These are phyloP conservation scores for Ascochyta rabiei DNA, from an alignment of 2,329 filamentous ascomycete species.

Conservation along the genomic window DNA sequence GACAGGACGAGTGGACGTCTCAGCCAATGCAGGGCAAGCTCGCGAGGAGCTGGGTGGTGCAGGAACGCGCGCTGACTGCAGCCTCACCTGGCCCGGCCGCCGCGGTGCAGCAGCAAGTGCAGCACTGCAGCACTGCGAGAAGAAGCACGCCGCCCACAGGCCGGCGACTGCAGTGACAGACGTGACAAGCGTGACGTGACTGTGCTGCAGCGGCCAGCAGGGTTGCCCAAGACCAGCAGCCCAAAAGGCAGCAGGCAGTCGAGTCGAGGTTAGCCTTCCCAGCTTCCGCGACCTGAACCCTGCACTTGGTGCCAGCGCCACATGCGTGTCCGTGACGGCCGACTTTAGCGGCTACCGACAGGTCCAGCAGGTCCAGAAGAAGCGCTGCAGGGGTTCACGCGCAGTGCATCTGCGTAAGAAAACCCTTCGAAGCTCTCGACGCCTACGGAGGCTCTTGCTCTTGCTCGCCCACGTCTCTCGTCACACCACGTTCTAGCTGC, in stretches of 20 bases:
- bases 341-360: constrained; percentile 26
- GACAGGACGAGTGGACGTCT: constrained; percentile 18
- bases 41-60: constrained; percentile 3
- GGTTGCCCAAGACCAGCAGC: neutral
- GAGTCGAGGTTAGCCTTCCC: constrained; percentile 13
- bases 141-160: constrained; percentile 3
- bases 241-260: neutral
- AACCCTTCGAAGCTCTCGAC: constrained; percentile 33
- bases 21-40: constrained; percentile 17
- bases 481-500: constrained; percentile 9
- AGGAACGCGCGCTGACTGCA: constrained; percentile 6
- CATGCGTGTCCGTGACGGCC: constrained; percentile 23
- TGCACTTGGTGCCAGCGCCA: constrained; percentile 14
- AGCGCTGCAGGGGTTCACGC: constrained; percentile 25
- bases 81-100: constrained; percentile 1
- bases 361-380: constrained; percentile 22
- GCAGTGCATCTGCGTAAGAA: constrained; percentile 21
- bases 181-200: constrained; percentile 11
- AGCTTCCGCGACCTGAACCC: constrained; percentile 19
- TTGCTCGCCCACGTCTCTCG: constrained; percentile 21
- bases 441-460: constrained; percentile 18
- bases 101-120: neutral
- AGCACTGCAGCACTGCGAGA: constrained; percentile 6
- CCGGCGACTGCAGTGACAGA: neutral
- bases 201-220: constrained; percentile 1